Evolutionary conservation across 164 flowering plant genomes (phyloP), one percentile per base, ranked within the genome.

Genomic region (Akebia trifoliata): DNA sequence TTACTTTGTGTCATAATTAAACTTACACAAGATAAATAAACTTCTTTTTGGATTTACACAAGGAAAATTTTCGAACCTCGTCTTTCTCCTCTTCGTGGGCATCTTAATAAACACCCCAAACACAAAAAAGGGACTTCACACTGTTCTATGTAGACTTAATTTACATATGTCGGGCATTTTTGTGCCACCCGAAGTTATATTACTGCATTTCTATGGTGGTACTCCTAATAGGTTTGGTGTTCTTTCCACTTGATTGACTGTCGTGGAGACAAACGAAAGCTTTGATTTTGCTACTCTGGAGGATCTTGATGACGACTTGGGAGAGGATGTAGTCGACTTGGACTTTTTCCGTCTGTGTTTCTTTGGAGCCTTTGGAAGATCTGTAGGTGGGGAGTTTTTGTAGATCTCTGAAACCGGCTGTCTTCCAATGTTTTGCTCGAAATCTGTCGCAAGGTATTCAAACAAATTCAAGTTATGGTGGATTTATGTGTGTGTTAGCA

Each of bases 391-490:
- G 15, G 56, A 31, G 34, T 58, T 74, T 4, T 40, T 70, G 42
- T 43, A 46, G 30, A 60, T 62, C 48, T 44, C 56, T 8, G 69
- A 46, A 22, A 21, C 48, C 11, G 63, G 62, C 49, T 44, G 65
- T 3, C 54, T 40, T 21, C 75, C 64, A 5, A 43, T 24, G 37
- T 68, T 46, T 25, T 67, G 68, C 18, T 69, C 69, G 53, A 69
- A 72, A 61, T 72, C 79, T 76, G 68, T 36, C 6, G 36, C 28
- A 2, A 61, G 39, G 11, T 36, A 28, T n/a, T 3, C 47, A 64
- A 57, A 25, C 36, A 39, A 24, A 38, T 34, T 46, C 54, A 21
- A 32, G 28, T 21, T 37, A 45, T 8, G 6, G 7, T 9, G 44
- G n/a, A n/a, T n/a, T n/a, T n/a, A n/a, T n/a, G n/a, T n/a, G n/a